Base-by-base conservation (phyloP, 805 yeast genomes). In the Danielia reshetovae region DNA sequence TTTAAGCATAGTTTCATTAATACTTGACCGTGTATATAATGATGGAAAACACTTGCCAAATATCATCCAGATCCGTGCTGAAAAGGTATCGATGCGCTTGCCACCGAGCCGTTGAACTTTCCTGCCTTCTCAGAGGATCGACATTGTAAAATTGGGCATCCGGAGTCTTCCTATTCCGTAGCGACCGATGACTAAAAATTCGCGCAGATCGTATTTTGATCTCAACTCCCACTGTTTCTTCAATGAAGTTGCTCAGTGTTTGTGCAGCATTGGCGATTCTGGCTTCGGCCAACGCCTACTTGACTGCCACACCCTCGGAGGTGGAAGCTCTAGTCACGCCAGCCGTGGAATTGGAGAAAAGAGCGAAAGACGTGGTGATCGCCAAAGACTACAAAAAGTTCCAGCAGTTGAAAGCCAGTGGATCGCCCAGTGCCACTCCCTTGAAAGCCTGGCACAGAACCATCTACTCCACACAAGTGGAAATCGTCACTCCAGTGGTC, bases 371-470 rank as follows among this genome's bases (percentile, higher is more conserved):
- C 6, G 59, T 51, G 24, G 54, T 62, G 18, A 36, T 58, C 16
- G 59, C 58, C 34, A 53, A 56, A 18, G 55, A 55, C 10, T 62
- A 59, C 43, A 43, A 53, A 35, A 49, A 56, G 27, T 31, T 49
- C 18, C 52, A 52, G 40, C 50, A 46, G 24, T 49, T 48, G 31
- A 48, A 48, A 40, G 37, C 29, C 4, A 39, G 29, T n/a, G 25
- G 40, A 11, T 19, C 64, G 2, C 35, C 49, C 1, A 51, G 57
- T 1, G 79, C 75, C 4, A 35, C 40, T 8, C 26, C 32, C 1
- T 37, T 42, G 21, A 64, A 63, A 36, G 81, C 87, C 2, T 85
- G 95, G 95, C 33, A 71, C 11, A 73, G 95, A 55, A 85, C 94
- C 0, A 73, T 84, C 29, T 78, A 77, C 42, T 68, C 68, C 1